Evolutionary conservation across 2,329 filamentous ascomycete species (phyloP).

Genomic region (Triangularia verruculosa): DNA sequence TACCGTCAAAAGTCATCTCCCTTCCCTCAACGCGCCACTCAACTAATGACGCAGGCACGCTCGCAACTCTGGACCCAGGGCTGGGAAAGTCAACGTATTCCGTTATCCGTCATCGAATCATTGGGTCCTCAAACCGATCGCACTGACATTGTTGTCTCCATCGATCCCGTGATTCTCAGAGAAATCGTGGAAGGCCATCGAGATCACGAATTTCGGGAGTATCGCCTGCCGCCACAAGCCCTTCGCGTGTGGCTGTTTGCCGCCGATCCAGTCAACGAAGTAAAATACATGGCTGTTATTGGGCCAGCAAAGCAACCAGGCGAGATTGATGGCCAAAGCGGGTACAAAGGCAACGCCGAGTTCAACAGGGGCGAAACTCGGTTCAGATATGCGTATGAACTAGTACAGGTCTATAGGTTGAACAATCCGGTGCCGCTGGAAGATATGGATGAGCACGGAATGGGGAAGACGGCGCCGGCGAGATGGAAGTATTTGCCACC

Average conservation of each 20-base stretch:
- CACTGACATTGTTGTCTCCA: constrained; percentile 54
- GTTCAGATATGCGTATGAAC: constrained; percentile 50
- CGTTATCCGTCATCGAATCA: constrained; percentile 45
- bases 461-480: constrained; percentile 45
- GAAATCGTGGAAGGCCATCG: constrained; percentile 49
- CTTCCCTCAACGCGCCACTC: not conserved
- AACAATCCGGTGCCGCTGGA: constrained; percentile 55
- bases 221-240: constrained; percentile 53
- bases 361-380: constrained; percentile 44
- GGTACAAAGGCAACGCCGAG: constrained; percentile 49
- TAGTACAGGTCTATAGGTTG: constrained; percentile 58
- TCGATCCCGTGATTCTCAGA: constrained; percentile 46
- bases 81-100: constrained; percentile 50
- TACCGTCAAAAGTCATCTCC: constrained; percentile 19
- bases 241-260: constrained; percentile 62
- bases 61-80: constrained; percentile 36
- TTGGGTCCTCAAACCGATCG: constrained; percentile 48
- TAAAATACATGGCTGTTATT: constrained; percentile 60
- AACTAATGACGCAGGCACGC: constrained; percentile 23
- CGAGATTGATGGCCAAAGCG: constrained; percentile 41
- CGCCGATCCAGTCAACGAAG: constrained; percentile 42
- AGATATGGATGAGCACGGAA: constrained; percentile 47
- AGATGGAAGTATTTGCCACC: constrained; percentile 55
- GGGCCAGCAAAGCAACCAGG: constrained; percentile 45
- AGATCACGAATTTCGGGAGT: constrained; percentile 55